A percentile compares a stretch with the other conserved stretches of the same genome.
phyloP scores from a whole-genome alignment of 371 early-diverging fungal species.

The Mucor irregularis region DNA sequence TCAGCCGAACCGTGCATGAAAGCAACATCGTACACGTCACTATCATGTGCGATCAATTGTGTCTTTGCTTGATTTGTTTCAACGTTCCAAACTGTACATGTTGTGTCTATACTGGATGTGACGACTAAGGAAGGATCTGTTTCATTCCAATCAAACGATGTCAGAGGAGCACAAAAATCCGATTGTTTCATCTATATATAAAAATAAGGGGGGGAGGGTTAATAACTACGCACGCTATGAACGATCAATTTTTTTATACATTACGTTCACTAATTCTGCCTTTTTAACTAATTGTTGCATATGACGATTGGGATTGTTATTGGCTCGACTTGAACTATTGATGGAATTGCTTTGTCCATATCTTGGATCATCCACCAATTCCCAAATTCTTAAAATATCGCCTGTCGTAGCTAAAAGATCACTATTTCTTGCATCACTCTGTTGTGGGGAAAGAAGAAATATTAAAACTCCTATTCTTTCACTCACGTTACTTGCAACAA shows the following conservation, averaged over 20 bases:
- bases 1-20: slow-evolving; percentile 83
- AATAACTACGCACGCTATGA: slow-evolving; percentile 5
- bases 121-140: slow-evolving; percentile 81
- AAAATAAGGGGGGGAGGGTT: background rate
- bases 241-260: no score
- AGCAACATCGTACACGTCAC: slow-evolving; percentile 95
- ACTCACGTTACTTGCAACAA: no score
- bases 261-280: slow-evolving; percentile 62
- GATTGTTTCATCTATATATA: slow-evolving; percentile 57
- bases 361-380: slow-evolving; percentile 63
- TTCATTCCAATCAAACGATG: slow-evolving; percentile 97
- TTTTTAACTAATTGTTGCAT: slow-evolving; percentile 39
- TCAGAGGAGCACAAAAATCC: slow-evolving; percentile 83
- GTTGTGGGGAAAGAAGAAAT: background rate
- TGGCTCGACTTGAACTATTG: slow-evolving; percentile 21
- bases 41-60: slow-evolving; percentile 97
- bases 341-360: slow-evolving; percentile 41
- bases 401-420: slow-evolving; percentile 89
- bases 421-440: slow-evolving; percentile 50
- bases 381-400: slow-evolving; percentile 88
- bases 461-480: background rate
- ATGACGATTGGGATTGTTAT: background rate
- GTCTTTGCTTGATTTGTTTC: slow-evolving; percentile 93
- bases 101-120: slow-evolving; percentile 94
- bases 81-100: slow-evolving; percentile 97